Base-by-base conservation (phyloP, 2,329 filamentous ascomycete genomes). In the Aspergillus awamori region DNA sequence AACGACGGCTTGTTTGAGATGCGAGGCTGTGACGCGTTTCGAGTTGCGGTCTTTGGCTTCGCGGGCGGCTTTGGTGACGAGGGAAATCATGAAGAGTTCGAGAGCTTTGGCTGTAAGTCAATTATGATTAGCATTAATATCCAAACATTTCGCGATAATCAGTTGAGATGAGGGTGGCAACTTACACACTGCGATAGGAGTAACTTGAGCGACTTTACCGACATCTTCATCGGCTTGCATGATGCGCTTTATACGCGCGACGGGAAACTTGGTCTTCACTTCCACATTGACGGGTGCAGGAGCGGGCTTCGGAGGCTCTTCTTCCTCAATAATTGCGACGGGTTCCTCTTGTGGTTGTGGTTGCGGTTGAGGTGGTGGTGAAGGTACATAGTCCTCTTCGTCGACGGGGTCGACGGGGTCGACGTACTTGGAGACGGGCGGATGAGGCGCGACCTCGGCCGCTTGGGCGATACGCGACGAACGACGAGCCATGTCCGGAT, bases 211-310 rank as follows among this genome's bases (percentile, higher is more conserved):
- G 8, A 99, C 95, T 80, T 99, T 99, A 64, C 95, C 95, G 0
- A 99, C 93, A 75, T 99, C 95, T 74, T 99, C 95, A 73, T 99
- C 95, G 10, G 94, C 94, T 79, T 99, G 95, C 95, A 99, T 98
- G 72, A 99, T 98, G 55, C 95, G 88, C 83, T 99, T 99, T 82
- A 99, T 99, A 64, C 95, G 86, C 13, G 95, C 95, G 33, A 96
- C 96, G 1, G 95, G 95, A 72, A 99, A 99, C 72, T 97, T 97
- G 36, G 94, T 98, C 77, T 87, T 91, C 69, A 99, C 92, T 47
- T 92, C 77, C 69, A 99, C 92, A 47, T 92, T 77, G 79, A 97
- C 79, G 4, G 53, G 53, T 76, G 86, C 76, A 79, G 87, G 38
- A 20, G 39, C 26, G 20, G 73, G 64, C 39, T 64, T 63, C 5